Percentiles rank a stretch among this genome's conserved stretches.
phyloP scores from a whole-genome alignment of 495 filamentous ascomycete species.

The Neurospora cerealis region DNA sequence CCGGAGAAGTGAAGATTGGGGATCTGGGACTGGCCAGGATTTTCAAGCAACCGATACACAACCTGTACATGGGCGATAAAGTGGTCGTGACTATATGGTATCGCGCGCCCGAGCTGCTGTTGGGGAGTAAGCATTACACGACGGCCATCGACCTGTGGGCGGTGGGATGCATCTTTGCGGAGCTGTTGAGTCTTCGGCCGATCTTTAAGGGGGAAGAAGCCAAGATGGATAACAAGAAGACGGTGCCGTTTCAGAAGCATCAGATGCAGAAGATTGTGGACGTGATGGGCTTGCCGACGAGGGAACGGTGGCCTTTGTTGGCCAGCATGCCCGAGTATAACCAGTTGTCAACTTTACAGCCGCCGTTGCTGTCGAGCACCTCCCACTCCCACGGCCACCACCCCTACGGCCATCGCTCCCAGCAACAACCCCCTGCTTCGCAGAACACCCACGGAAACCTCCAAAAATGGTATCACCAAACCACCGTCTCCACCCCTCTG shows the following conservation, averaged over 20 bases:
- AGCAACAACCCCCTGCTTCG: constrained; percentile 19
- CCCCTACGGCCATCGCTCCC: constrained; percentile 38
- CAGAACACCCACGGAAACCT: constrained; percentile 24
- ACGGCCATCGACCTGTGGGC: constrained; percentile 97
- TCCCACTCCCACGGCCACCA: constrained; percentile 30
- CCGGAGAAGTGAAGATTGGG: constrained; percentile 84
- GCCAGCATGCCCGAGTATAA: constrained; percentile 70
- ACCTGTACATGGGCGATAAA: constrained; percentile 89
- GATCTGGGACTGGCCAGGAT: constrained; percentile 86
- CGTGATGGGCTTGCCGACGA: constrained; percentile 81
- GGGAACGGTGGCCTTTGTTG: constrained; percentile 81
- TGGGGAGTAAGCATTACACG: constrained; percentile 88
- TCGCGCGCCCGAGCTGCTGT: constrained; percentile 84
- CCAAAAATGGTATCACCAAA: constrained; percentile 49
- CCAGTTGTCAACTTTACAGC: constrained; percentile 57
- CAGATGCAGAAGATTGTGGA: constrained; percentile 99
- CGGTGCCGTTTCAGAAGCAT: constrained; percentile 92
- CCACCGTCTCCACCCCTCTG: constrained; percentile 29
- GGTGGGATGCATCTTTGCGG: constrained; percentile 95
- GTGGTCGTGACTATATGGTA: constrained; percentile 99
- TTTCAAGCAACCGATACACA: constrained; percentile 87
- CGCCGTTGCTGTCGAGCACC: constrained; percentile 29
- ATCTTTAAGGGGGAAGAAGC: constrained; percentile 99
- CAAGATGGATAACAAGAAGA: constrained; percentile 97
- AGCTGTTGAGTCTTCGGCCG: constrained; percentile 78